These are phyloP conservation scores for Rhexocercosporidium sp. DNA, from an alignment of 2,329 filamentous ascomycete genomes.

Conservation along the genomic window DNA sequence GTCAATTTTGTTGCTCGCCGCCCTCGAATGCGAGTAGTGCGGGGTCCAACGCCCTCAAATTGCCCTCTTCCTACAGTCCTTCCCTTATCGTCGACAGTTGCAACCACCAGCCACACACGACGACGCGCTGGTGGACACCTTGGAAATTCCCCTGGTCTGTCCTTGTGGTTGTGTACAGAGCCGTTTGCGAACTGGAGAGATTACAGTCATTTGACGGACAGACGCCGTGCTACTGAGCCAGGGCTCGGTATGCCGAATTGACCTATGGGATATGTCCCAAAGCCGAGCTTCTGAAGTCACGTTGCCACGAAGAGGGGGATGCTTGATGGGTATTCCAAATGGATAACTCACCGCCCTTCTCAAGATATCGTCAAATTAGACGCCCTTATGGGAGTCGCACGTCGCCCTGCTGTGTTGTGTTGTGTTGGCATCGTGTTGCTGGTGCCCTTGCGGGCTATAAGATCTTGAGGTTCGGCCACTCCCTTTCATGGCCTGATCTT, in stretches of 20 bases:
- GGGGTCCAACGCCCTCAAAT: not conserved
- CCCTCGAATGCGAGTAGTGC: not conserved
- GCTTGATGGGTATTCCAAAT: not conserved
- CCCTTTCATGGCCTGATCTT: not conserved
- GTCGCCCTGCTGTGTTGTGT: too few relatives aligned
- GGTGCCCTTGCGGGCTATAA: conserved; percentile 1
- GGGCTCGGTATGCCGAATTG: conserved; percentile 5
- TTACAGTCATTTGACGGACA: conserved; percentile 1
- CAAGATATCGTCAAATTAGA: not conserved
- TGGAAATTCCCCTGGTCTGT: not conserved
- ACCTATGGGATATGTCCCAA: conserved; percentile 7
- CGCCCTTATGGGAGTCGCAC: not conserved
- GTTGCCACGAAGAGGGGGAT: not conserved
- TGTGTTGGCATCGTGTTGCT: not conserved
- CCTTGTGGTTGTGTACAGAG: conserved; percentile 2
- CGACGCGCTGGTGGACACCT: not conserved
- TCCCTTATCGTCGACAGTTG: not conserved
- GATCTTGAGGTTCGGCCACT: not conserved
- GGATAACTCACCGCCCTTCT: not conserved
- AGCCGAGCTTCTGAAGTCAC: not conserved
- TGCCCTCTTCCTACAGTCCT: not conserved
- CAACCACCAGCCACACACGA: not conserved
- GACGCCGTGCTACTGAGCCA: not conserved
- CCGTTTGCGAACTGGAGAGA: not conserved
- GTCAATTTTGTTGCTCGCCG: not conserved